Percentiles rank a stretch among this genome's conserved stretches.
Evolutionary conservation across 2,329 filamentous ascomycete genomes (phyloP).

Genomic region (Clarireedia homoeocarpa): DNA sequence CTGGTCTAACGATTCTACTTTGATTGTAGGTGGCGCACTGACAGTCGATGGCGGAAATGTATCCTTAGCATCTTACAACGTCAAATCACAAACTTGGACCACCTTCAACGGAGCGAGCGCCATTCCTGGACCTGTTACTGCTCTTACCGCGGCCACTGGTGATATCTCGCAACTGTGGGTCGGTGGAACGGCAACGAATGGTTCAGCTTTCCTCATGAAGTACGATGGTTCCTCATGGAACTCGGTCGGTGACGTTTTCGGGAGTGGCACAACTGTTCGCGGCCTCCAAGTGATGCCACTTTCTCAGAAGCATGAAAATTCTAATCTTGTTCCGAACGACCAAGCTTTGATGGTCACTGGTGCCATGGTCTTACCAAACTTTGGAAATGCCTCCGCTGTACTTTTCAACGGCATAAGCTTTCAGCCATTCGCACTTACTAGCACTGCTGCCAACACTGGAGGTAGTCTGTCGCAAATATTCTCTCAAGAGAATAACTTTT

Average conservation of each 20-base stretch:
- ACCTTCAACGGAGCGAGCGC: slow-evolving; percentile 51
- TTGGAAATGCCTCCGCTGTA: slow-evolving; percentile 77
- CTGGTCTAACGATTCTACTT: slow-evolving; percentile 65
- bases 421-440: slow-evolving; percentile 73
- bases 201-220: slow-evolving; percentile 71
- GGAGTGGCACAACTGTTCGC: slow-evolving; percentile 58
- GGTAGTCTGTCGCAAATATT: slow-evolving; percentile 79
- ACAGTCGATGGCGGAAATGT: slow-evolving; percentile 56
- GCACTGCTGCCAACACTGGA: slow-evolving; percentile 51
- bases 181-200: slow-evolving; percentile 61
- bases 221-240: slow-evolving; percentile 69
- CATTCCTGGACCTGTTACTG: slow-evolving; percentile 74
- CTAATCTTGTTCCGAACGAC: slow-evolving; percentile 54
- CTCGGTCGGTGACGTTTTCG: slow-evolving; percentile 55
- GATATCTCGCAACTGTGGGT: slow-evolving; percentile 75
- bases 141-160: slow-evolving; percentile 65
- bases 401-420: slow-evolving; percentile 79
- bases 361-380: slow-evolving; percentile 63
- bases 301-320: slow-evolving; percentile 56
- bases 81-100: slow-evolving; percentile 58
- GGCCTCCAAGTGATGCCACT: slow-evolving; percentile 77
- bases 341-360: slow-evolving; percentile 81
- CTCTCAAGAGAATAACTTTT: slow-evolving; percentile 72
- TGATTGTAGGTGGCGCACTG: slow-evolving; percentile 74
- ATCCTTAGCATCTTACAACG: slow-evolving; percentile 66